phyloP scores from a whole-genome alignment of 345 rosid genomes.

The Hirschfeldia incana region DNA sequence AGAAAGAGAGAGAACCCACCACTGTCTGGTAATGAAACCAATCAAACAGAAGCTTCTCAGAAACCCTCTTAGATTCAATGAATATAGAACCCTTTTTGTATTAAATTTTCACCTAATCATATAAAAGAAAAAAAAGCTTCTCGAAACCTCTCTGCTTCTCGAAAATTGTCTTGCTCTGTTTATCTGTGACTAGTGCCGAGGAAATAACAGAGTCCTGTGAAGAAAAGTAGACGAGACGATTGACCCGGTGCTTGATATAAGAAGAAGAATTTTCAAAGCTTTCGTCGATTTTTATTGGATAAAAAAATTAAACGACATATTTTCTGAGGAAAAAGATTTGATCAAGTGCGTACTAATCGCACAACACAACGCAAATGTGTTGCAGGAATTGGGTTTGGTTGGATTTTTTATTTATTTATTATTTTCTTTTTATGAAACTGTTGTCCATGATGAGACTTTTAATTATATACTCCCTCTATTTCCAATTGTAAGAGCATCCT shows the following conservation, averaged over 20 bases:
- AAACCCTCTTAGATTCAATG: conserved; percentile 28
- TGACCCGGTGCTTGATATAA: conserved; percentile 27
- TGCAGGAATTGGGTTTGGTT: conserved; percentile 30
- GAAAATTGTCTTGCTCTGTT: conserved; percentile 16
- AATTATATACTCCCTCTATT: no score
- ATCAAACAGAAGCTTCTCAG: conserved; percentile 23
- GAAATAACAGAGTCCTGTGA: not conserved
- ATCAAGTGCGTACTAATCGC: conserved; percentile 11
- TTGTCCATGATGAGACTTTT: conserved; percentile 18
- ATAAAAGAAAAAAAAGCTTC: not conserved
- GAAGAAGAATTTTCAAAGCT: conserved; percentile 35
- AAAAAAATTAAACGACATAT: not conserved
- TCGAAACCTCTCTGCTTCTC: conserved; percentile 21
- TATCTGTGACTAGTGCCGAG: not conserved
- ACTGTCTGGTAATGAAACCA: not conserved
- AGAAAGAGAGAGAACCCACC: not conserved
- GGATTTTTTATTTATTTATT: not conserved
- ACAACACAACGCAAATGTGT: not conserved
- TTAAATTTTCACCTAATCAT: not conserved
- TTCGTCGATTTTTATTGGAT: not conserved
- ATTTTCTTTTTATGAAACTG: not conserved
- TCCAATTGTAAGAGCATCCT: no score
- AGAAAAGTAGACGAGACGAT: conserved; percentile 40
- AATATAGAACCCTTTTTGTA: conserved; percentile 26
- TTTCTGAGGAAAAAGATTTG: not conserved